Conservation (phyloP, 257 asterid genomes). For the Cynanchum wilfordii region DNA sequence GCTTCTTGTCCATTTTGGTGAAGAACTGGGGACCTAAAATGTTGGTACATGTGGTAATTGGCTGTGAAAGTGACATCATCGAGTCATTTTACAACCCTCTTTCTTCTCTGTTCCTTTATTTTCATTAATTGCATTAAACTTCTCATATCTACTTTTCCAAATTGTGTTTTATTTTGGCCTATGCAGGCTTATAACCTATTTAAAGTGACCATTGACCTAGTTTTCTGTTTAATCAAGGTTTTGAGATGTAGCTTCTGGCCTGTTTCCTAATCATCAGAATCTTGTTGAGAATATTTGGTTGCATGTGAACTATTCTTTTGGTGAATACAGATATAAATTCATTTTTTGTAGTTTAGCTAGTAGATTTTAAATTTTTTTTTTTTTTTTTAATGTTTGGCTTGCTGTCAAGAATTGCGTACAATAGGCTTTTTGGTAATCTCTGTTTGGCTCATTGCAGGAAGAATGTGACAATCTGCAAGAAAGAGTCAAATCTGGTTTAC, state of each 20-base stretch:
- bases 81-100: neutral
- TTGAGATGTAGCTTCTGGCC: neutral
- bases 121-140: neutral
- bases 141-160: neutral
- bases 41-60: neutral
- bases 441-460: conserved; percentile 48
- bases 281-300: neutral
- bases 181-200: neutral
- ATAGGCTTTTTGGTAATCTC: conserved; percentile 4
- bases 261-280: neutral
- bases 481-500: conserved; percentile 69
- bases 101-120: neutral
- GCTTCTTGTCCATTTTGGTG: neutral
- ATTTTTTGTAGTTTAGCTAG: neutral
- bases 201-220: neutral
- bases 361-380: no score
- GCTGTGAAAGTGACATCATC: neutral
- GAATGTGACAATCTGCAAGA: conserved; percentile 68
- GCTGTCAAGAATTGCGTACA: conserved; percentile 1
- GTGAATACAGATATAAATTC: neutral
- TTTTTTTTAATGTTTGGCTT: conserved; percentile 8
- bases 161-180: neutral
- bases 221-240: neutral
- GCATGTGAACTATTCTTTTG: neutral
- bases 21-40: conserved; percentile 4